Percentiles rank a stretch among this genome's conserved stretches.
Conservation (phyloP, 208 protist species). For the Acanthamoeba royreba region DNA sequence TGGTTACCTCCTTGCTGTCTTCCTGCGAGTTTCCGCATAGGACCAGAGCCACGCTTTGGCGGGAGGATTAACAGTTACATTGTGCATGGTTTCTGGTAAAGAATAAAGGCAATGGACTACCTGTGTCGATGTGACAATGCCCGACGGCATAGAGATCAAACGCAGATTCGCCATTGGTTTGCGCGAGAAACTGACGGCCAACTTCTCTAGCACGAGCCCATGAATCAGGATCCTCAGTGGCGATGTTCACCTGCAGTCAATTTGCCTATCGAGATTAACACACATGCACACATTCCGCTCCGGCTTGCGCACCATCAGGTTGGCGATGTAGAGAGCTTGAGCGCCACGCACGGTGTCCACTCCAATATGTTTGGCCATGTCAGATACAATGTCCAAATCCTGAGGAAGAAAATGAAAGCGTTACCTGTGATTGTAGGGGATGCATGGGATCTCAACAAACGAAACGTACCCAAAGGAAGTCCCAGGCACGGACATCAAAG, state of each 20-base stretch:
- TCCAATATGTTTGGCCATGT: not conserved
- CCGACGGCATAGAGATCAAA: slow-evolving; percentile 57
- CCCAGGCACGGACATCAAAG: slow-evolving; percentile 60
- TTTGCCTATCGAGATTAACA: not conserved
- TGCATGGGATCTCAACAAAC: not conserved
- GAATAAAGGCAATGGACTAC: not conserved
- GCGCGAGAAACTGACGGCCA: slow-evolving; percentile 54
- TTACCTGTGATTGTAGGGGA: not conserved
- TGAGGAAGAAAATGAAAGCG: not conserved
- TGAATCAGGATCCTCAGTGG: slow-evolving; percentile 3
- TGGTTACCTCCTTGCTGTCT: slow-evolving; percentile 35
- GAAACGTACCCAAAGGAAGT: slow-evolving; percentile 41
- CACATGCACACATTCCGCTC: not conserved
- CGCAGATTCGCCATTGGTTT: slow-evolving; percentile 51
- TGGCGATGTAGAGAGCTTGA: slow-evolving; percentile 31
- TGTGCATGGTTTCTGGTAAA: not conserved
- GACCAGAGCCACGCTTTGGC: slow-evolving; percentile 72
- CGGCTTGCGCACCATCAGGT: slow-evolving; percentile 59
- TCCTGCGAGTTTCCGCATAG: slow-evolving; percentile 69
- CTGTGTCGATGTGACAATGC: slow-evolving; percentile 77
- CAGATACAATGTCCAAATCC: not conserved
- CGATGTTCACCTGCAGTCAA: not conserved
- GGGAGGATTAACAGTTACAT: not conserved
- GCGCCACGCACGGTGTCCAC: slow-evolving; percentile 4
- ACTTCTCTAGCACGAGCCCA: not conserved